A percentile compares a stretch with the other conserved stretches of the same genome.
Conservation (phyloP, 1,139 yeast species). For the Yamadazyma dendronema region DNA sequence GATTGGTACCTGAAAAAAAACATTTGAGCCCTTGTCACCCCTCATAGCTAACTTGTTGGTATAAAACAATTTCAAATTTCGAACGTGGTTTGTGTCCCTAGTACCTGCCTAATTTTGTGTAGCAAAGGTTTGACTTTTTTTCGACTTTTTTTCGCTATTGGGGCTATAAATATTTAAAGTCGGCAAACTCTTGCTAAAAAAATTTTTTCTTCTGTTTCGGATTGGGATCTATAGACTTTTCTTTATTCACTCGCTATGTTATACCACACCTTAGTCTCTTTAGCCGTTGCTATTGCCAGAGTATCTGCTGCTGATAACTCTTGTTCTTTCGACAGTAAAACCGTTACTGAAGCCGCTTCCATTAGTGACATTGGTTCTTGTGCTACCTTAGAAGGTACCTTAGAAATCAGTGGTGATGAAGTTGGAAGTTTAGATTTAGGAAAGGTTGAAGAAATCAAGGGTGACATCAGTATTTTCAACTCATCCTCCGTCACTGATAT, state of each 20-base stretch:
- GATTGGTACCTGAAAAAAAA: slow-evolving; percentile 1
- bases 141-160: slow-evolving; percentile 1
- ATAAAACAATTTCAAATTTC: slow-evolving; percentile 6
- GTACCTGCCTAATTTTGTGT: background rate
- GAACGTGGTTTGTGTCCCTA: slow-evolving; percentile 8
- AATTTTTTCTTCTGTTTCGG: background rate
- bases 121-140: background rate
- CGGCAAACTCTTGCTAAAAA: slow-evolving; percentile 2
- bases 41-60: background rate
- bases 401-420: slow-evolving; percentile 39
- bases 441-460: slow-evolving; percentile 32
- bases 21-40: background rate
- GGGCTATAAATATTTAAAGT: background rate
- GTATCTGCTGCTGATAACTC: slow-evolving; percentile 7
- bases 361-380: slow-evolving; percentile 36
- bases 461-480: slow-evolving; percentile 36
- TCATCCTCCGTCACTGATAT: slow-evolving; percentile 40
- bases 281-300: slow-evolving; percentile 12
- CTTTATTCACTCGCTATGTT: slow-evolving; percentile 16
- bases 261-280: slow-evolving; percentile 17
- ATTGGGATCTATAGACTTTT: background rate
- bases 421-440: slow-evolving; percentile 35
- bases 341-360: slow-evolving; percentile 40
- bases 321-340: slow-evolving; percentile 40
- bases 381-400: slow-evolving; percentile 41